Percentiles rank a stretch among this genome's conserved stretches.
phyloP scores from a whole-genome alignment of 1,284 basidiomycete species.

The Tilletia indica region DNA sequence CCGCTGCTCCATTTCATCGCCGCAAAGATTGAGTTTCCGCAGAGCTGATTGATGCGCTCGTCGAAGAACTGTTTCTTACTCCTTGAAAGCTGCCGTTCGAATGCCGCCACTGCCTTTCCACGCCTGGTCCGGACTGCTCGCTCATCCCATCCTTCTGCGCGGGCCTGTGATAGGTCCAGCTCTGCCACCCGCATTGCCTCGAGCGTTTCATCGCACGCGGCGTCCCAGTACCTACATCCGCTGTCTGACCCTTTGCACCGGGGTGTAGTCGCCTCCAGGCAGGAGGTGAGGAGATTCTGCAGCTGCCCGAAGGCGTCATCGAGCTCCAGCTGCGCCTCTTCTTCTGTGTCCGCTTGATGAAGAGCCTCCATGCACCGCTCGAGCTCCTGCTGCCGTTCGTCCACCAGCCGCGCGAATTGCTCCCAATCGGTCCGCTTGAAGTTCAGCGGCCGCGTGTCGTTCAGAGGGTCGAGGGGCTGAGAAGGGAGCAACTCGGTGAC shows the following conservation, averaged over 20 bases:
- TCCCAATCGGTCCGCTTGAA: constrained; percentile 7
- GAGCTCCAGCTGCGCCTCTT: too few species aligned
- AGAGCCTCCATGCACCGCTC: too few species aligned
- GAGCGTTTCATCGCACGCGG: too few species aligned
- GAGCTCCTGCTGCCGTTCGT: neutral
- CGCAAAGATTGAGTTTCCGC: neutral
- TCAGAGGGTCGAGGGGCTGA: neutral
- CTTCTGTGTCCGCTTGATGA: too few species aligned
- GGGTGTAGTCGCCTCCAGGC: neutral
- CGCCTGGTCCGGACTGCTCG: too few species aligned
- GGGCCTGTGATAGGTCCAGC: too few species aligned
- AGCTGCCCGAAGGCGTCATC: neutral
- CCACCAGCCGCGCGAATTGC: too few species aligned
- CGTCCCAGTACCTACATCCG: too few species aligned
- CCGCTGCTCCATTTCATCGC: neutral
- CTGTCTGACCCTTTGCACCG: neutral
- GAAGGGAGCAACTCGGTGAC: neutral
- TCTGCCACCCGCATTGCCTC: too few species aligned
- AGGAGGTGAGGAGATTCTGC: neutral
- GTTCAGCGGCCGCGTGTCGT: neutral
- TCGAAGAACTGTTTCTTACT: too few species aligned
- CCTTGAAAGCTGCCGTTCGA: neutral
- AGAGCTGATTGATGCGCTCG: too few species aligned
- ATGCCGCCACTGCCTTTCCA: neutral
- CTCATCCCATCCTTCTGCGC: too few species aligned